Percentiles rank a stretch among this genome's conserved stretches.
Evolutionary conservation across 1,139 yeast genomes (phyloP).

Genomic region (Protomyces pachydermus): DNA sequence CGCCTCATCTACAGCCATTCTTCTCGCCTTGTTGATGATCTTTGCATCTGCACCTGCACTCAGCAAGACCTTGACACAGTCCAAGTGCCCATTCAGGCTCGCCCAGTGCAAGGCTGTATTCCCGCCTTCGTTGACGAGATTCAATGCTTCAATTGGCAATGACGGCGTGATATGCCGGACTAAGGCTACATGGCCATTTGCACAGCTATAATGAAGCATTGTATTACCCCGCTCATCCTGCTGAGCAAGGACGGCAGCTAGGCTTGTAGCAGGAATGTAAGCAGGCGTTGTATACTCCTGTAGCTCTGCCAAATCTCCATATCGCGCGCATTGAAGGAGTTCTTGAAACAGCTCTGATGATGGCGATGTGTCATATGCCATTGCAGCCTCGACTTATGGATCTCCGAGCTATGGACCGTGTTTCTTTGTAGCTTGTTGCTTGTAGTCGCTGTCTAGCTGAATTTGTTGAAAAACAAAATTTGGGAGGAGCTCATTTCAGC

Average conservation of each 20-base stretch:
- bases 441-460: neutral
- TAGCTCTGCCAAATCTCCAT: constrained; percentile 74
- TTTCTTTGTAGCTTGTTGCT: neutral
- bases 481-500: neutral
- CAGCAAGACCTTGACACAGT: constrained; percentile 62
- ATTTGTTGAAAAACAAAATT: neutral
- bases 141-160: neutral
- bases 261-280: constrained; percentile 7
- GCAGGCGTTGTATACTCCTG: constrained; percentile 54
- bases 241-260: constrained; percentile 26
- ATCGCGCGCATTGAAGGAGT: constrained; percentile 75
- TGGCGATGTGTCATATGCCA: neutral
- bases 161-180: neutral
- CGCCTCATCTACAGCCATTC: constrained; percentile 85
- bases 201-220: constrained; percentile 90
- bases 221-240: constrained; percentile 64
- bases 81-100: constrained; percentile 75
- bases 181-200: constrained; percentile 63
- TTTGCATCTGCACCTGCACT: constrained; percentile 81
- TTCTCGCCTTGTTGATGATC: constrained; percentile 64
- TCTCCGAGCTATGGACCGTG: neutral
- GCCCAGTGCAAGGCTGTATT: constrained; percentile 98
- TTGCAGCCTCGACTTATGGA: neutral
- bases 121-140: constrained; percentile 63
- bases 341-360: constrained; percentile 49